Base-by-base conservation (phyloP, 2,329 filamentous ascomycete species). In the Coniochaeta sp. region DNA sequence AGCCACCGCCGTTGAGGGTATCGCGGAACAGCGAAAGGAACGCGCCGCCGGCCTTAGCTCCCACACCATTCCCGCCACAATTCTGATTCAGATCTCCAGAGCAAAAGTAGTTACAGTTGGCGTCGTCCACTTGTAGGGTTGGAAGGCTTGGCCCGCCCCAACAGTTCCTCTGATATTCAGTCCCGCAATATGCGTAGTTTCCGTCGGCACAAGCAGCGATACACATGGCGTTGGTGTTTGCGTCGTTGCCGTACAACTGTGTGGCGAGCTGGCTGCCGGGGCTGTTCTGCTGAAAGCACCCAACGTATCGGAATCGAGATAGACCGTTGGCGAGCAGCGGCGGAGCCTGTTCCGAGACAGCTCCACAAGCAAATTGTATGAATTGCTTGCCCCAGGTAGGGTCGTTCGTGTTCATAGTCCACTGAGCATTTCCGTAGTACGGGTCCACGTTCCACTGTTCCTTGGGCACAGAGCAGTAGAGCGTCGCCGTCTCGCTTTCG, bases 401-500 rank as follows among this genome's bases (percentile, higher is more conserved):
- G 60, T 85, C 83, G 58, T 83, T 81, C 54, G 79, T 80, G 67
- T 85, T 86, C 66, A 86, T 75, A 0, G 79, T 83, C 83, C 83
- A 86, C 2, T 71, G 66, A 0, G 81, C 80, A 0, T 69, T 72
- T 2, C 79, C 79, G 4, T 71, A 72, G 62, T 80, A 83, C 0
- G 78, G 68, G n/a, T 81, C 74, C 1, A 76, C 70, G 63, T 87
- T 85, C 74, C 82, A 82, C 62, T 85, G 82, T 0, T 75, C 74
- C 67, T 84, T 83, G 9, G 82, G 82, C 0, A 80, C 81, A 1
- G 80, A 75, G 64, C 84, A 86, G 61, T 79, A 81, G 8, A 87
- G 68, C 0, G 73, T 76, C 2, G 83, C 84, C 0, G 77, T 81
- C 1, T 75, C 75, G 55, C 75, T 83, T 64, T 83, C 67, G 0